Conservation (phyloP, 2,329 filamentous ascomycete species). For the Diplodia intermedia region DNA sequence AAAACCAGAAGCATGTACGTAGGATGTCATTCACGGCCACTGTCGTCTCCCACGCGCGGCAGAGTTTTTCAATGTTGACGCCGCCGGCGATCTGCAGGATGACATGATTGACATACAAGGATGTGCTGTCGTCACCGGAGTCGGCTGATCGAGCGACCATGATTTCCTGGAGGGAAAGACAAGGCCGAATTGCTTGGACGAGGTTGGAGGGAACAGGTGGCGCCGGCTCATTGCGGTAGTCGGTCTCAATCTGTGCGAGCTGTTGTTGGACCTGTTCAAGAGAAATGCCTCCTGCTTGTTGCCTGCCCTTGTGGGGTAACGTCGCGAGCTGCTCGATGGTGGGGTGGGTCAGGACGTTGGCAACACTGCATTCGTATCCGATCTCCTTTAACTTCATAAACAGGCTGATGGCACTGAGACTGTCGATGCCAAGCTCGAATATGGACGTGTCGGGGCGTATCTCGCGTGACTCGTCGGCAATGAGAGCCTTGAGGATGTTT, state of each 20-base stretch:
- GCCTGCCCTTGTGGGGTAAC: slow-evolving; percentile 35
- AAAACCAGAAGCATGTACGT: slow-evolving; percentile 65
- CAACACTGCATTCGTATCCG: slow-evolving; percentile 46
- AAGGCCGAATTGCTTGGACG: slow-evolving; percentile 39
- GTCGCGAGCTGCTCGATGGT: slow-evolving; percentile 45
- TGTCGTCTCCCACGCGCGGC: slow-evolving; percentile 55
- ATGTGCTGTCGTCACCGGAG: slow-evolving; percentile 38
- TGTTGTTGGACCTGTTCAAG: slow-evolving; percentile 24
- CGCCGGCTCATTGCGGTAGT: slow-evolving; percentile 35
- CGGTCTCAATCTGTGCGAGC: slow-evolving; percentile 36
- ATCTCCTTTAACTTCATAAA: slow-evolving; percentile 44
- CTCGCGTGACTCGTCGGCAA: slow-evolving; percentile 35
- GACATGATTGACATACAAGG: slow-evolving; percentile 51
- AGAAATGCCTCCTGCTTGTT: slow-evolving; percentile 13
- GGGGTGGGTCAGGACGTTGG: slow-evolving; percentile 47
- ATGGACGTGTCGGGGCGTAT: slow-evolving; percentile 43
- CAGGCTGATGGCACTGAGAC: slow-evolving; percentile 48
- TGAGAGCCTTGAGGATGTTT: slow-evolving; percentile 38
- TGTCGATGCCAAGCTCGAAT: slow-evolving; percentile 50
- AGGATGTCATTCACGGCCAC: slow-evolving; percentile 56
- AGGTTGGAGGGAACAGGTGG: slow-evolving; percentile 33
- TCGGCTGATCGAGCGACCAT: slow-evolving; percentile 49
- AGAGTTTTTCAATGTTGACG: slow-evolving; percentile 56
- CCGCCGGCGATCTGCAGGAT: slow-evolving; percentile 43
- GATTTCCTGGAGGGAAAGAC: slow-evolving; percentile 45